A percentile compares a stretch with the other conserved stretches of the same genome.
Conservation (phyloP, 257 asterid genomes). For the Lithospermum erythrorhizon region DNA sequence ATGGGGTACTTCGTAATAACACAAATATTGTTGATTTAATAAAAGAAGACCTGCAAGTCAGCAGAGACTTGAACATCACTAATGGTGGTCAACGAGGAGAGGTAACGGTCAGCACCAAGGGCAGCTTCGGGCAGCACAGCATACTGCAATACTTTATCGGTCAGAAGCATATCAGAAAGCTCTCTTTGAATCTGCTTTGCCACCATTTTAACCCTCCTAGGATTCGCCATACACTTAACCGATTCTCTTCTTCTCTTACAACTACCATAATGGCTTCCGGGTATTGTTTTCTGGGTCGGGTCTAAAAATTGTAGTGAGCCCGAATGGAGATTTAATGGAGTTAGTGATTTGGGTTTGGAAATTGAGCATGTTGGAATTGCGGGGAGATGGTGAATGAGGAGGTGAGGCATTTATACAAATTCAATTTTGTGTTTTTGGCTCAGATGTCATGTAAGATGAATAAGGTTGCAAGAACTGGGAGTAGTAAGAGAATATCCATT, state of each 20-base stretch:
- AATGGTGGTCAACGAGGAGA: conserved; percentile 84
- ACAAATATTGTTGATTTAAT: background rate
- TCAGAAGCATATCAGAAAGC: conserved; percentile 78
- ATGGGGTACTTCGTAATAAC: background rate
- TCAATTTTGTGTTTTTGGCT: background rate
- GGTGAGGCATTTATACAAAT: conserved; percentile 41
- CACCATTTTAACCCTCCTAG: conserved; percentile 95
- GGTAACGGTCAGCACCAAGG: conserved; percentile 87
- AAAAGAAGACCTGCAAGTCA: conserved; percentile 64
- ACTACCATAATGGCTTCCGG: conserved; percentile 5
- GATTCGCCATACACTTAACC: conserved; percentile 80
- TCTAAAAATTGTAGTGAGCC: no score
- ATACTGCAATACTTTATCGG: conserved; percentile 78
- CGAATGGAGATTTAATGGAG: conserved; percentile 24
- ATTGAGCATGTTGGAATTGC: conserved; percentile 13
- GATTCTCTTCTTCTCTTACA: conserved; percentile 9
- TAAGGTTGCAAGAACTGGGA: background rate
- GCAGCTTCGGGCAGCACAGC: conserved; percentile 97
- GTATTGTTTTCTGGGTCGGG: no score
- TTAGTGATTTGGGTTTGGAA: conserved; percentile 13
- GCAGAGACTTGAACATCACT: conserved; percentile 90
- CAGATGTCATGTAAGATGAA: background rate
- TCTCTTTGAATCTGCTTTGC: conserved; percentile 92
- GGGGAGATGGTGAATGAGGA: conserved; percentile 29
- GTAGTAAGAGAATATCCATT: background rate